A percentile compares a stretch with the other conserved stretches of the same genome.
Conservation (phyloP, 495 filamentous ascomycete genomes). For the Pseudevernia furfuracea region DNA sequence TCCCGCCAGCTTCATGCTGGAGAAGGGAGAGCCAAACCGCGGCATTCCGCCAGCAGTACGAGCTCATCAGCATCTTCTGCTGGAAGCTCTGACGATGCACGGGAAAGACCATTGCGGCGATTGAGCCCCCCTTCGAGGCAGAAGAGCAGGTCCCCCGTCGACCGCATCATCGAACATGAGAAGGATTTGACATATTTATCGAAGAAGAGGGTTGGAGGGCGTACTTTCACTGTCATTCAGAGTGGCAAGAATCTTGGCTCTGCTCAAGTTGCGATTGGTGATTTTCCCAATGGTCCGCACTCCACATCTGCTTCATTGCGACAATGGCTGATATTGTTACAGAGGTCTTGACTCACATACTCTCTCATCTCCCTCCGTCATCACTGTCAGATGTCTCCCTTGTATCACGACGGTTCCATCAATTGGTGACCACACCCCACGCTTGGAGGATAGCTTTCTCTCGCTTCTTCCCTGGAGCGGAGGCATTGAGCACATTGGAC, state of each 20-base stretch:
- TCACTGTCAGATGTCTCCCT: slow-evolving; percentile 68
- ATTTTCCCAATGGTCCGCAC: slow-evolving; percentile 73
- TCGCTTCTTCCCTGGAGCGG: slow-evolving; percentile 74
- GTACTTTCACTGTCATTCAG: slow-evolving; percentile 53
- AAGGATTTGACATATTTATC: slow-evolving; percentile 44
- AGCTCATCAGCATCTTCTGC: slow-evolving; percentile 22
- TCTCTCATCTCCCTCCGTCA: slow-evolving; percentile 77
- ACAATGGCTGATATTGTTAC: slow-evolving; percentile 27
- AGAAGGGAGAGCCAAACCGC: slow-evolving; percentile 18
- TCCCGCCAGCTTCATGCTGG: slow-evolving; percentile 26
- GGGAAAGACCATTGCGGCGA: slow-evolving; percentile 26
- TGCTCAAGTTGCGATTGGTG: slow-evolving; percentile 43
- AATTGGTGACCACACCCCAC: slow-evolving; percentile 76
- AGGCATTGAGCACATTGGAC: slow-evolving; percentile 36
- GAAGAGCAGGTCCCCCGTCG: slow-evolving; percentile 39
- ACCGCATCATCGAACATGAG: slow-evolving; percentile 69
- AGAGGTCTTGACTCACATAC: slow-evolving; percentile 89
- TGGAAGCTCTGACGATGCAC: slow-evolving; percentile 34
- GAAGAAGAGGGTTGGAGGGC: slow-evolving; percentile 40
- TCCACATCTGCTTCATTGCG: slow-evolving; percentile 2
- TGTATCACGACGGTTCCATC: slow-evolving; percentile 78
- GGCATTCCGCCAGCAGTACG: slow-evolving; percentile 25
- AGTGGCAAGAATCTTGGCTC: slow-evolving; percentile 44
- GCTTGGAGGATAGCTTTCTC: slow-evolving; percentile 87
- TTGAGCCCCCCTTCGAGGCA: slow-evolving; percentile 32